Base-by-base conservation (phyloP, 768 basidiomycete genomes). In the Phallus indusiatus region DNA sequence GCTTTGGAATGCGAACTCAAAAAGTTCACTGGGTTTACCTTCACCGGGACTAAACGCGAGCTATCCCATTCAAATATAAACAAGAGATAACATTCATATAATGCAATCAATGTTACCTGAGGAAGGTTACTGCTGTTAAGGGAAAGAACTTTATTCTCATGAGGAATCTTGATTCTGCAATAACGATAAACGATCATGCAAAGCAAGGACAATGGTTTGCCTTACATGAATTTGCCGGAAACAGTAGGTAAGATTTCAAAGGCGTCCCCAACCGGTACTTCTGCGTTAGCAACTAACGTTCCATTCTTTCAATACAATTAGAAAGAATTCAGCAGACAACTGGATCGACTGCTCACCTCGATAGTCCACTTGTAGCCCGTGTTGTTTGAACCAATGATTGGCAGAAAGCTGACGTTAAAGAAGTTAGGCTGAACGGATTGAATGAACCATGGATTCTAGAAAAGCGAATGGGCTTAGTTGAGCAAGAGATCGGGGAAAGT, bases 31-130 rank as follows among this genome's bases (percentile, higher is more conserved):
- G 49, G 21, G n/a, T 37, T 42, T 16, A 83, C 62, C 79, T 84
- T 59, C 85, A 85, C 3, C 75, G 84, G n/a, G 85, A 83, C 3
- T 84, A 84, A 53, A 73, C 80, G 67, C 83, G 79, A 55, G 84
- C 75, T 6, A 75, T 75, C 59, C 33, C 33, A 20, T 10, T 20
- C 5, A 14, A 16, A n/a, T 14, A 10, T 28, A 54, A 54, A n/a
- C 20, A 54, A 46, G 11, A 54, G 7, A 6, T 10, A 54, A 18
- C n/a, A 2, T 42, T 42, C 14, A 11, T 42, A 14, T 11, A 10
- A 42, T 42, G 42, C 12, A 10, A 42, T 2, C 12, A 42, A 10
- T 10, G 42, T 42, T 42, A 42, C 42, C 42, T 42, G 42, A 42
- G 42, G 42, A 42, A 42, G 42, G 42, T 42, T 42, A 42, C 42